phyloP scores from a whole-genome alignment of 768 basidiomycete species.

The Lactarius tabidus region DNA sequence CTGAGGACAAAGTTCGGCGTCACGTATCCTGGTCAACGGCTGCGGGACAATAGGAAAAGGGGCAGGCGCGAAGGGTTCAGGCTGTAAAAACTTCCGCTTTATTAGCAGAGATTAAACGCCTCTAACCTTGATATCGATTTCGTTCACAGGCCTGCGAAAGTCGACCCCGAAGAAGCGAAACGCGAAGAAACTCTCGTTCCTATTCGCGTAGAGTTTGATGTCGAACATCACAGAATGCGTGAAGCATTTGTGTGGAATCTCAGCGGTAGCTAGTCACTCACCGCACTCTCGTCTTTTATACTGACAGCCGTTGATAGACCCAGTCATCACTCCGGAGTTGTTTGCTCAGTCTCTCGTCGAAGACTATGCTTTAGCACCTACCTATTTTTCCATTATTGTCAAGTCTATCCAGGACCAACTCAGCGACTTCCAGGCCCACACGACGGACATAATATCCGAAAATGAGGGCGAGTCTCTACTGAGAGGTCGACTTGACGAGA shows the following conservation, averaged over 20 bases:
- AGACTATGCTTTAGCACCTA: constrained; percentile 74
- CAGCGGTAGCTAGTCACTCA: constrained; percentile 57
- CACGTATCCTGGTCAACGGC: constrained; percentile 47
- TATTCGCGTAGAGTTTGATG: constrained; percentile 93
- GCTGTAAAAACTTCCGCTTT: constrained; percentile 54
- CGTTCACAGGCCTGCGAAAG: constrained; percentile 52
- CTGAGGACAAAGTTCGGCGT: constrained; percentile 47
- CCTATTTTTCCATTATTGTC: constrained; percentile 62
- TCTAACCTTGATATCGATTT: constrained; percentile 7
- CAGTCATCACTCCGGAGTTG: constrained; percentile 80
- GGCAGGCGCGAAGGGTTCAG: constrained; percentile 65
- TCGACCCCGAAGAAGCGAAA: constrained; percentile 53
- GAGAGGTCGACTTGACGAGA: constrained; percentile 47
- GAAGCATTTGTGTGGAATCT: constrained; percentile 98
- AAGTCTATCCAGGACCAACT: constrained; percentile 88
- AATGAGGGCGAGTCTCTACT: constrained; percentile 40
- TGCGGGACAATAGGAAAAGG: constrained; percentile 44
- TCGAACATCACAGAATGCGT: constrained; percentile 88
- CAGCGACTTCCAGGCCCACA: constrained; percentile 71
- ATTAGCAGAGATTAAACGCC: constrained; percentile 1
- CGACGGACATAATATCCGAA: constrained; percentile 40
- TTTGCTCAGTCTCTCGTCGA: constrained; percentile 91
- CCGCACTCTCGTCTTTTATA: background rate
- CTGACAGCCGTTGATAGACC: constrained; percentile 49
- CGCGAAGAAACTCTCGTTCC: constrained; percentile 84